These are phyloP conservation scores for Aspergillus chevalieri DNA, from an alignment of 2,329 filamentous ascomycete genomes.

Conservation along the genomic window DNA sequence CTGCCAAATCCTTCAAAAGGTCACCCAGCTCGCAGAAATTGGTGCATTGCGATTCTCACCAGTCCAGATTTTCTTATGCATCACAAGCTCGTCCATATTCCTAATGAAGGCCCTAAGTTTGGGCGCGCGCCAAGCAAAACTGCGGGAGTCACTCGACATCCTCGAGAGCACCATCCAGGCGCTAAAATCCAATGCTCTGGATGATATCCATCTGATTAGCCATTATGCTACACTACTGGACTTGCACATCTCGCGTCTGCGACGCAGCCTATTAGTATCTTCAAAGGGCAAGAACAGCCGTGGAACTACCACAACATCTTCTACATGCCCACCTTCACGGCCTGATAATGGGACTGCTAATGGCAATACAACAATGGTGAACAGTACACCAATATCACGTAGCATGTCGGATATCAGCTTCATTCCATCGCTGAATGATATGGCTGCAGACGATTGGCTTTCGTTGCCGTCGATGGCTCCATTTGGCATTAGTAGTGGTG, in stretches of 20 bases:
- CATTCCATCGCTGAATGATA: conserved; percentile 24
- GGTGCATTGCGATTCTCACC: conserved; percentile 47
- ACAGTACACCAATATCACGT: conserved; percentile 15
- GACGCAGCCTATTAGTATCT: conserved; percentile 32
- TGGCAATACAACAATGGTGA: conserved; percentile 14
- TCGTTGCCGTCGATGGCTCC: conserved; percentile 40
- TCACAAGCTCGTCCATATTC: conserved; percentile 52
- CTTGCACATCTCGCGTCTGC: conserved; percentile 38
- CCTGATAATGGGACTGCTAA: conserved; percentile 11
- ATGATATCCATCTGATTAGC: conserved; percentile 49
- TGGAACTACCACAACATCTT: conserved; percentile 20
- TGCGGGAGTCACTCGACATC: conserved; percentile 44
- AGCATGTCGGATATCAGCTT: conserved; percentile 22
- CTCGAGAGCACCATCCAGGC: conserved; percentile 45
- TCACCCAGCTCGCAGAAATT: conserved; percentile 43
- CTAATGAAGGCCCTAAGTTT: conserved; percentile 48
- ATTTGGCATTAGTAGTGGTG: conserved; percentile 33
- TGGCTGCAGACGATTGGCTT: conserved; percentile 37
- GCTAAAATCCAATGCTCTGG: conserved; percentile 43
- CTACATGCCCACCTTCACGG: conserved; percentile 24
- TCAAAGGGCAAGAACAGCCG: conserved; percentile 22
- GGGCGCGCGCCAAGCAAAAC: conserved; percentile 44
- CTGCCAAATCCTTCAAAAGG: conserved; percentile 47
- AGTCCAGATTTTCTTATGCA: conserved; percentile 48
- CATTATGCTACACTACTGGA: conserved; percentile 48